A percentile compares a stretch with the other conserved stretches of the same genome.
Evolutionary conservation across 2,329 filamentous ascomycete genomes (phyloP).

Genomic region (Cryoendolithus antarcticus): DNA sequence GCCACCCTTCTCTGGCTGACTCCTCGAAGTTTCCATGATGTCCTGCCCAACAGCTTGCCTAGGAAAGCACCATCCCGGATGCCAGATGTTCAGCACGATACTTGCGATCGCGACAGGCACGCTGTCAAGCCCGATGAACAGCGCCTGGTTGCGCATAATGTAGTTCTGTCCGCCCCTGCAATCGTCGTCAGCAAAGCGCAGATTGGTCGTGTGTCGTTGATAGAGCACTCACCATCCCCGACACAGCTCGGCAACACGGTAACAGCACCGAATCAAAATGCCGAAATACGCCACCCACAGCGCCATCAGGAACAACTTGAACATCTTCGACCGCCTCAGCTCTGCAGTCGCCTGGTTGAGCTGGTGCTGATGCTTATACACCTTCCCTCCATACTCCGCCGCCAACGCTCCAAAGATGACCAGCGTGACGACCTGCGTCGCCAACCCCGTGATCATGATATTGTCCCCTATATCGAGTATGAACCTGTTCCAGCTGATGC

Average conservation of each 20-base stretch:
- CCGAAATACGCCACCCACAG: slow-evolving; percentile 14
- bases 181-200: slow-evolving; percentile 1
- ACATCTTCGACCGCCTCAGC: slow-evolving; percentile 24
- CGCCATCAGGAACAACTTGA: slow-evolving; percentile 18
- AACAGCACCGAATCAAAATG: slow-evolving; percentile 19
- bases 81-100: slow-evolving; percentile 19
- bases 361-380: slow-evolving; percentile 9
- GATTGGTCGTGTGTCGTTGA: neutral
- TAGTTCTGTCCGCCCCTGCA: slow-evolving; percentile 7
- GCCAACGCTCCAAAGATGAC: slow-evolving; percentile 34
- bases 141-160: slow-evolving; percentile 14
- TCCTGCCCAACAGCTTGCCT: neutral
- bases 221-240: slow-evolving; percentile 11
- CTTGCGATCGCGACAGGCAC: slow-evolving; percentile 14
- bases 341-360: slow-evolving; percentile 15
- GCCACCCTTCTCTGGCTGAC: no score
- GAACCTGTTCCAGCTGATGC: slow-evolving; percentile 33
- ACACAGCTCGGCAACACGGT: slow-evolving; percentile 19
- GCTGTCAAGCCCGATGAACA: slow-evolving; percentile 24
- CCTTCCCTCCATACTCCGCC: slow-evolving; percentile 22
- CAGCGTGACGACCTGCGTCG: slow-evolving; percentile 43
- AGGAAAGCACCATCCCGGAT: slow-evolving; percentile 21
- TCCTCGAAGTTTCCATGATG: no score
- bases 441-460: slow-evolving; percentile 47
- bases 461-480: slow-evolving; percentile 39